A percentile compares a stretch with the other conserved stretches of the same genome.
Evolutionary conservation across 2,329 filamentous ascomycete genomes (phyloP).

Genomic region (Trichoderma koningii): DNA sequence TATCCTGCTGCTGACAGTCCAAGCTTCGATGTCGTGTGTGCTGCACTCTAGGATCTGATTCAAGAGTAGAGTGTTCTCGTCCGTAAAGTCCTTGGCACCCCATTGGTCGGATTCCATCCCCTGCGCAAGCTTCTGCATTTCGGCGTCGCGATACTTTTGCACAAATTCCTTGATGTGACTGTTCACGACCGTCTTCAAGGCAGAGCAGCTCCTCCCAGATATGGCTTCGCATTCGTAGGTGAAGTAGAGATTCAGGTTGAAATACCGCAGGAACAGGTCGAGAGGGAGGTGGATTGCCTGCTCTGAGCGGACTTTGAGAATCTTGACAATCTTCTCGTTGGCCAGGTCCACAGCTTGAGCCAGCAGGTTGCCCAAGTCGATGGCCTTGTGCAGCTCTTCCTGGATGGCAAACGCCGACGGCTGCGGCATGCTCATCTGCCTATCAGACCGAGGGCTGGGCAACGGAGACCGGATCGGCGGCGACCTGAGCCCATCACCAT

Average conservation of each 20-base stretch:
- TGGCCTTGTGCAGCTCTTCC: conserved; percentile 73
- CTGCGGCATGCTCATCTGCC: conserved; percentile 33
- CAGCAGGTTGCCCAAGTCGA: conserved; percentile 76
- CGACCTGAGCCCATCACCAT: conserved; percentile 48
- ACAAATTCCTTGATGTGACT: conserved; percentile 81
- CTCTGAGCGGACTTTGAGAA: conserved; percentile 75
- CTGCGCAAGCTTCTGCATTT: conserved; percentile 73
- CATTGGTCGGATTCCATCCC: conserved; percentile 80
- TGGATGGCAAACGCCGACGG: conserved; percentile 55
- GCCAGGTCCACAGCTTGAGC: conserved; percentile 80
- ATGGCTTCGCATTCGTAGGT: conserved; percentile 85
- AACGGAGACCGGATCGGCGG: conserved; percentile 55
- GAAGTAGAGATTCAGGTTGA: conserved; percentile 79
- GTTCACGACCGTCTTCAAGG: conserved; percentile 78
- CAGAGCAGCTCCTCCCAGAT: conserved; percentile 73
- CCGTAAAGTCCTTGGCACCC: conserved; percentile 74
- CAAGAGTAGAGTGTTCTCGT: conserved; percentile 62
- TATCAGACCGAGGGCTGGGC: conserved; percentile 51
- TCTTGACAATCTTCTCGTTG: conserved; percentile 73
- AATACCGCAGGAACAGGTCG: conserved; percentile 75
- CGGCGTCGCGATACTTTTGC: conserved; percentile 66
- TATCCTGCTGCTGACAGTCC: conserved; percentile 63
- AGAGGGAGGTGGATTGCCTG: conserved; percentile 69
- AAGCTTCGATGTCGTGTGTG: conserved; percentile 67
- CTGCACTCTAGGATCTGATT: conserved; percentile 67